Base-by-base conservation (phyloP, 495 filamentous ascomycete genomes). In the Tetracladium setigerum region DNA sequence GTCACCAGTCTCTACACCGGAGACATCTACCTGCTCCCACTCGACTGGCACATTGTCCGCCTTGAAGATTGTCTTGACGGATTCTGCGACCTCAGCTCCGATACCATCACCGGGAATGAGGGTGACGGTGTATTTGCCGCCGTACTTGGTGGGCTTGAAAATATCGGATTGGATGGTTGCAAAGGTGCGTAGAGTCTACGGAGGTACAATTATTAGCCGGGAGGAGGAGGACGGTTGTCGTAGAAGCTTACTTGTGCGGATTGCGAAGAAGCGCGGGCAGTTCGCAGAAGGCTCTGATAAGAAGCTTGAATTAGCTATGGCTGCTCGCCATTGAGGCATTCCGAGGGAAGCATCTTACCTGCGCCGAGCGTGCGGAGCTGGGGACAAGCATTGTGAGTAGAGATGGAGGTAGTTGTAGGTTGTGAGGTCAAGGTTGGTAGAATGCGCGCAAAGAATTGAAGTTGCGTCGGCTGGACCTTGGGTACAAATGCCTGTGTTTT, bases 111-210 rank as follows among this genome's bases (percentile, higher is more conserved):
- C 91, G 57, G 92, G 92, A 67, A 98, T 96, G 52, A 98, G 78
- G 44, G 94, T 96, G 56, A 95, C 90, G 14, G 94, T 97, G 79
- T 97, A 97, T 74, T 97, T 98, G 66, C 92, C 89, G 58, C 92
- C 92, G 71, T 91, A 97, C 71, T 97, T 98, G 61, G 92, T 95
- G 46, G 92, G 92, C 77, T 95, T 92, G 80, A 95, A 95, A 64
- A 95, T 86, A 62, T 95, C 89, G 55, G 82, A 78, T 68, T 86
- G 79, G 47, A 94, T 71, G 34, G 82, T 91, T 52, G 89, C 89
- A 57, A 84, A 79, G 52, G 64, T 62, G 57, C 73, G 71, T 39
- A 67, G 38, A 32, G 35, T 42, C 50, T 53, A 17, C 8, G 15
- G 41, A 15, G 24, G 22, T 2, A 43, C 7, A 27, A 27, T 42